phyloP scores from a whole-genome alignment of 2,329 filamentous ascomycete species.

The Thelonectria blattea region DNA sequence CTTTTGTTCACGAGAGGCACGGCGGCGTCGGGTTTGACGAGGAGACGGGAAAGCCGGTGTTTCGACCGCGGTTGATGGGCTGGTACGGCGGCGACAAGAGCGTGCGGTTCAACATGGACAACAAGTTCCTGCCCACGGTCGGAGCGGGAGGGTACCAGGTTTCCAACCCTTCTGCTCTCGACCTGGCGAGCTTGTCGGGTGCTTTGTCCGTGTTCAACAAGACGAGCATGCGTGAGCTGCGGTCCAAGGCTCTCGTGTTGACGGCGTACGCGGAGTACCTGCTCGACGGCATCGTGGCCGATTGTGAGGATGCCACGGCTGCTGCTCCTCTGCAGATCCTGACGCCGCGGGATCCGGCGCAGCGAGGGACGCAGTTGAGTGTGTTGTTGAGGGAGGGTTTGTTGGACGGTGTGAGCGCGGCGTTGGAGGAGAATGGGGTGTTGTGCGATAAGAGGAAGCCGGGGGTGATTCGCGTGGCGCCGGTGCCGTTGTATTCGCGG shows the following conservation, averaged over 20 bases:
- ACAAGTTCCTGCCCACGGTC: constrained; percentile 75
- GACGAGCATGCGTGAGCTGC: constrained; percentile 71
- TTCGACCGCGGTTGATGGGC: constrained; percentile 72
- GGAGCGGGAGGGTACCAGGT: constrained; percentile 84
- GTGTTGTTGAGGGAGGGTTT: constrained; percentile 71
- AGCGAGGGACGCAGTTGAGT: constrained; percentile 81
- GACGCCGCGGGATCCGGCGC: constrained; percentile 70
- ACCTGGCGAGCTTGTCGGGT: constrained; percentile 76
- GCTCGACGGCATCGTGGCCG: constrained; percentile 54
- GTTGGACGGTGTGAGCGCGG: constrained; percentile 69
- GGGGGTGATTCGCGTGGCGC: constrained; percentile 83
- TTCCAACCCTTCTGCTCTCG: constrained; percentile 81
- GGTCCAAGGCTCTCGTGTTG: constrained; percentile 73
- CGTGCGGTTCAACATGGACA: constrained; percentile 83
- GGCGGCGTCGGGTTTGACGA: constrained; percentile 57
- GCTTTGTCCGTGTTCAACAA: constrained; percentile 76
- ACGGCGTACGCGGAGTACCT: constrained; percentile 80
- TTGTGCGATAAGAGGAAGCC: constrained; percentile 85
- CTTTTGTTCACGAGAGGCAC: constrained; percentile 83
- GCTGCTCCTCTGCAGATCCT: constrained; percentile 62
- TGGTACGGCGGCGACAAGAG: constrained; percentile 88
- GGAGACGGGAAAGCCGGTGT: constrained; percentile 49
- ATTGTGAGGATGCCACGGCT: constrained; percentile 33
- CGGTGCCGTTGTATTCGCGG: constrained; percentile 82
- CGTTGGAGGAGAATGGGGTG: constrained; percentile 71